These are phyloP conservation scores for Yamadazyma jaroonii DNA, from an alignment of 1,139 yeast species.

Conservation along the genomic window DNA sequence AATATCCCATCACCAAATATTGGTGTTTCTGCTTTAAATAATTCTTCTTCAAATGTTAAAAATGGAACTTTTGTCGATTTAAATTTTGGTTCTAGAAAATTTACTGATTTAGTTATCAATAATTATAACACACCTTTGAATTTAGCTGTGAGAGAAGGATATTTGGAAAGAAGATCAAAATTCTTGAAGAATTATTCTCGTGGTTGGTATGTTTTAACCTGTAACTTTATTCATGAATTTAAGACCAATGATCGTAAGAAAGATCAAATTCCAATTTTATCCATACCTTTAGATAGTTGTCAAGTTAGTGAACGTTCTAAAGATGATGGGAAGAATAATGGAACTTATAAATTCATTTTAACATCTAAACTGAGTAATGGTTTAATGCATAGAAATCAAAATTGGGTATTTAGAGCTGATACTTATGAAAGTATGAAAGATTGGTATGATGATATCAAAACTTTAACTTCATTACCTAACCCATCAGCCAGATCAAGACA, in stretches of 20 bases:
- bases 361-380: slow-evolving; percentile 70
- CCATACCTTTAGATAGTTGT: slow-evolving; percentile 78
- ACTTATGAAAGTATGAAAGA: slow-evolving; percentile 72
- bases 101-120: slow-evolving; percentile 61
- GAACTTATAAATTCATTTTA: slow-evolving; percentile 74
- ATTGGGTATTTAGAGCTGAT: slow-evolving; percentile 89
- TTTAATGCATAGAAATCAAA: slow-evolving; percentile 70
- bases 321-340: slow-evolving; percentile 58
- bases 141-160: slow-evolving; percentile 72
- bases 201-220: slow-evolving; percentile 90
- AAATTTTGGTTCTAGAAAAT: slow-evolving; percentile 63
- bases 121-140: slow-evolving; percentile 72
- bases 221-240: slow-evolving; percentile 86
- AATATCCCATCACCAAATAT: slow-evolving; percentile 48
- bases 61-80: slow-evolving; percentile 72
- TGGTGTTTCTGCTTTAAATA: slow-evolving; percentile 30
- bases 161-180: slow-evolving; percentile 85
- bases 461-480: slow-evolving; percentile 56
- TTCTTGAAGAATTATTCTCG: slow-evolving; percentile 83
- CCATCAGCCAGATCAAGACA: slow-evolving; percentile 49
- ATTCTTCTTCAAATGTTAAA: slow-evolving; percentile 21
- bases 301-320: slow-evolving; percentile 79
- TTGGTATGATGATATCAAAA: slow-evolving; percentile 80
- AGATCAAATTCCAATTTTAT: slow-evolving; percentile 86
- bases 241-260: slow-evolving; percentile 78